Conservation (phyloP, 2,329 filamentous ascomycete genomes). For the Metarhizium guizhouense region DNA sequence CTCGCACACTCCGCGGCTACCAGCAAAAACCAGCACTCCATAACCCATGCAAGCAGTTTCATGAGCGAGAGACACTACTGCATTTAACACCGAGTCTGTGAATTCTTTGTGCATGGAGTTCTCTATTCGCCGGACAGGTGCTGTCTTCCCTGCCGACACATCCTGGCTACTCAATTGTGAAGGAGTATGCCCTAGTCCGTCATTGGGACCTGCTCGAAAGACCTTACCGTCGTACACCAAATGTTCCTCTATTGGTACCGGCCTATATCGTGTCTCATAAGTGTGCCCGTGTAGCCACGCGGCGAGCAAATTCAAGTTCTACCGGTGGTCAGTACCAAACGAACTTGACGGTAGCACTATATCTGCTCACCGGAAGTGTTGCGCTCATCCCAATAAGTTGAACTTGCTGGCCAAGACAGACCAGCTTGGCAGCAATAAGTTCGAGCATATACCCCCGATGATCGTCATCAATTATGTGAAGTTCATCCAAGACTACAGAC, state of each 20-base stretch:
- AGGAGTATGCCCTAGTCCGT: constrained; percentile 47
- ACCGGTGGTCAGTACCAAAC: neutral
- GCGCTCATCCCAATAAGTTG: constrained; percentile 77
- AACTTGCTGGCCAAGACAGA: constrained; percentile 56
- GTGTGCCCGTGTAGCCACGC: constrained; percentile 63
- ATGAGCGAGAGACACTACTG: constrained; percentile 59
- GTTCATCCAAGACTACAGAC: constrained; percentile 63
- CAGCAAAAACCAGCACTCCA: constrained; percentile 65
- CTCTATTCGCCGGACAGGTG: constrained; percentile 39
- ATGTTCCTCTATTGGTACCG: constrained; percentile 68
- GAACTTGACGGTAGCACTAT: neutral
- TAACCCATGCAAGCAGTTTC: constrained; percentile 62
- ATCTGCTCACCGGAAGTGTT: constrained; percentile 54
- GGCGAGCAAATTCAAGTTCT: constrained; percentile 64
- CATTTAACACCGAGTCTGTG: constrained; percentile 55
- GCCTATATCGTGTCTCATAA: constrained; percentile 64
- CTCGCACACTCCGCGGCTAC: constrained; percentile 60
- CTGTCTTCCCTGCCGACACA: constrained; percentile 25
- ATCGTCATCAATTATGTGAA: constrained; percentile 77
- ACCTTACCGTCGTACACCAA: constrained; percentile 62
- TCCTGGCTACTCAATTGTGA: constrained; percentile 35
- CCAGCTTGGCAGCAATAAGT: constrained; percentile 62
- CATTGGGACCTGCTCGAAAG: constrained; percentile 50
- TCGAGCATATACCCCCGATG: constrained; percentile 68
- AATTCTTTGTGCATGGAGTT: constrained; percentile 53